A percentile compares a stretch with the other conserved stretches of the same genome.
Conservation (phyloP, 345 rosid species). For the Stellera chamaejasme region DNA sequence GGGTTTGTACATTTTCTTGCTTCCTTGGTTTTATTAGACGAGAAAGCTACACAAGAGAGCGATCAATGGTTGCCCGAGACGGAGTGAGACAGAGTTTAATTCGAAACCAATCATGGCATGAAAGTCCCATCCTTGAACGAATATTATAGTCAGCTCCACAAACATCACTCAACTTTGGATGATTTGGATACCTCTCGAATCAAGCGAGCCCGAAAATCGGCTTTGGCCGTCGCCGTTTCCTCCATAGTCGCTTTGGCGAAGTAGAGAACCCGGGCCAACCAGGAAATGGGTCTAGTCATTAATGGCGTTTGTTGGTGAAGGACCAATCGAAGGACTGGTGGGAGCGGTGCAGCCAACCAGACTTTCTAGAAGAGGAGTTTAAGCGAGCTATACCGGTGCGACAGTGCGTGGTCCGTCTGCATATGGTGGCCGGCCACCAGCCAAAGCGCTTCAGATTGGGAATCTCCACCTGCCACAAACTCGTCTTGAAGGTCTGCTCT, state of each 20-base stretch:
- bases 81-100: constrained; percentile 23
- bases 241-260: constrained; percentile 8
- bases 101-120: constrained; percentile 39
- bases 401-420: constrained; percentile 82
- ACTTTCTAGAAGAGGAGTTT: constrained; percentile 66
- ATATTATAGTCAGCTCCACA: constrained; percentile 26
- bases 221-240: constrained; percentile 19
- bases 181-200: constrained; percentile 23
- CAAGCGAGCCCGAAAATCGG: constrained; percentile 33
- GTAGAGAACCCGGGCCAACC: not conserved
- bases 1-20: constrained; percentile 36
- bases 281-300: constrained; percentile 22
- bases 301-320: constrained; percentile 77
- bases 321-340: constrained; percentile 87
- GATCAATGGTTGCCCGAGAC: constrained; percentile 29
- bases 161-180: constrained; percentile 25
- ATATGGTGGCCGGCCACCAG: constrained; percentile 83
- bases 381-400: constrained; percentile 76
- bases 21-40: constrained; percentile 44
- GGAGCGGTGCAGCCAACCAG: constrained; percentile 54
- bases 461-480: constrained; percentile 82
- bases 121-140: constrained; percentile 28
- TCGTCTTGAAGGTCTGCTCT: constrained; percentile 68
- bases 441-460: constrained; percentile 75
- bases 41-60: constrained; percentile 49